Evolutionary conservation across 257 asterid species (phyloP), one percentile per base, ranked within the genome.

Genomic region (Penstemon davidsonii): DNA sequence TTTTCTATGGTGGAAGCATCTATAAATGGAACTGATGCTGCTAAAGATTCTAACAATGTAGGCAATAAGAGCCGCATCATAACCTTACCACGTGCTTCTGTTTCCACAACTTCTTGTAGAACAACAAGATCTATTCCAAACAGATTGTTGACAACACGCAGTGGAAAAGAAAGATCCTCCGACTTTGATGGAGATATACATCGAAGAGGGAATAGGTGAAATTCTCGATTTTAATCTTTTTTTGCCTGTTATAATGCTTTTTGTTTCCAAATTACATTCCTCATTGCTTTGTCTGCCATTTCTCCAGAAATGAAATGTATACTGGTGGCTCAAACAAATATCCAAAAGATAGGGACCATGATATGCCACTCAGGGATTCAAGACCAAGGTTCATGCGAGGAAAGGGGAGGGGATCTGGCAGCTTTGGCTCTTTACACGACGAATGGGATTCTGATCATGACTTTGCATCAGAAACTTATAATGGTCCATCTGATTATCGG

Each of bases 31-130:
- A 70, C 62, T 44, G 83, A 79, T 76, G 76, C 77, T 67, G 79
- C 73, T 37, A 81, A 81, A 74, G 92, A 85, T 55, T 76, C 85
- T 58, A 70, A 46, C 42, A 77, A 55, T 68, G 71, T 66, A 33
- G 82, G 83, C 66, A 84, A 71, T 55, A 84, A 83, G 75, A 88
- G 97, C 79, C 94, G 98, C 62, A 88, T 93, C 63, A 93, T 93
- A 72, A 82, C 69, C 71, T 86, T 90, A 69, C 83, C 97, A 42
- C 89, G 95, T 65, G 82, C 87, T 58, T 77, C 92, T 55, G 67
- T 43, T 50, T 70, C 47, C 52, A 63, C 83, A 36, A 60, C 85
- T 67, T 84, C 92, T 44, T 60, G 72, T 73, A 85, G 76, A 73
- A 55, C 87, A 56, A 80, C 87, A 56, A 80, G 81, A 80, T 54